phyloP scores from a whole-genome alignment of 805 yeast species.

The Myxozyma mucilagina region DNA sequence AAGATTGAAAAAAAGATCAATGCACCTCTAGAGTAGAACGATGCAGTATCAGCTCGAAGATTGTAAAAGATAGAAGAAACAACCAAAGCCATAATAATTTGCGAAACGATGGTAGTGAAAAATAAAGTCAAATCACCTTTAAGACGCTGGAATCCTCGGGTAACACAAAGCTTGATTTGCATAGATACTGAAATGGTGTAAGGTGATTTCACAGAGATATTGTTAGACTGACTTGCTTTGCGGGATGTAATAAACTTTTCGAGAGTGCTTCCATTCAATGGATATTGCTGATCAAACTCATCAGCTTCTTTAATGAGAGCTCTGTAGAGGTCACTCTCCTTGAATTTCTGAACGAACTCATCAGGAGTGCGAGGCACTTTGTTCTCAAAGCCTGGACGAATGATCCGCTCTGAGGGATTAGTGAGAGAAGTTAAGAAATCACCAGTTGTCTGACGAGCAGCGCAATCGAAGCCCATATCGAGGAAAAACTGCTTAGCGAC shows the following conservation, averaged over 20 bases:
- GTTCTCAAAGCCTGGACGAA: conserved; percentile 47
- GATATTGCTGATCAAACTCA: conserved; percentile 28
- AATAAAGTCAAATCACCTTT: conserved; percentile 58
- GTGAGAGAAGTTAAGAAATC: conserved; percentile 40
- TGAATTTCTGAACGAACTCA: conserved; percentile 48
- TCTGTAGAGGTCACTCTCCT: conserved; percentile 46
- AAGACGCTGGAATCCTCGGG: conserved; percentile 47
- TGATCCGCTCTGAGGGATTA: conserved; percentile 53
- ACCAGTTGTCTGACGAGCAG: conserved; percentile 57
- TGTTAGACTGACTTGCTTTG: conserved; percentile 43
- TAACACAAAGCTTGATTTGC: conserved; percentile 47
- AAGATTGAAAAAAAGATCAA: conserved; percentile 48
- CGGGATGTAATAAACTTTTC: conserved; percentile 38
- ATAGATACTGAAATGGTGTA: conserved; percentile 48
- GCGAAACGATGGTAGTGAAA: conserved; percentile 49
- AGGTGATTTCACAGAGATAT: conserved; percentile 45
- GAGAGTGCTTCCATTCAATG: conserved; percentile 34
- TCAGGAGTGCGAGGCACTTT: conserved; percentile 54
- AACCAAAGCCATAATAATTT: conserved; percentile 57
- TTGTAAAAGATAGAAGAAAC: conserved; percentile 63
- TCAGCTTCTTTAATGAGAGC: conserved; percentile 50
- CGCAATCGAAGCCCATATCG: conserved; percentile 58
- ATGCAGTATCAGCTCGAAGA: conserved; percentile 51
- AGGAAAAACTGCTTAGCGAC: conserved; percentile 52
- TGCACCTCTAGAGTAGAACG: conserved; percentile 67